Conservation (phyloP, 2,329 filamentous ascomycete species). For the Gremmenia infestans region DNA sequence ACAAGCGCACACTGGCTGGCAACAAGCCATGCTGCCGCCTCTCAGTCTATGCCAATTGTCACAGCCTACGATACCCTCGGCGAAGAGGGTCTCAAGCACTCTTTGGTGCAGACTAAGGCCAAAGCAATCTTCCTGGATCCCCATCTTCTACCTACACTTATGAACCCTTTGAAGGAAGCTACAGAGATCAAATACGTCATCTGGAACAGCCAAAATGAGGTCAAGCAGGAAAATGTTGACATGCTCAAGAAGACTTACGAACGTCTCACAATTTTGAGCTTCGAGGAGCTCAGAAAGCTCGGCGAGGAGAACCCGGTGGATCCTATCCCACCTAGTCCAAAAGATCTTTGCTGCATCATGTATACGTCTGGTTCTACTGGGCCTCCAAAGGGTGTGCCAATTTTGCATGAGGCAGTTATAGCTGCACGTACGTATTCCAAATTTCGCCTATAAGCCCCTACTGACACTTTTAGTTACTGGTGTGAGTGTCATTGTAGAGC, state of each 20-base stretch:
- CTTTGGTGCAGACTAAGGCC: slow-evolving; percentile 71
- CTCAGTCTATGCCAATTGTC: slow-evolving; percentile 83
- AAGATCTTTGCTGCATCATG: slow-evolving; percentile 76
- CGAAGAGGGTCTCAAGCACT: slow-evolving; percentile 75
- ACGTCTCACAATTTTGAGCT: slow-evolving; percentile 44
- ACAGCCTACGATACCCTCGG: slow-evolving; percentile 92
- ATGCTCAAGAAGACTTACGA: slow-evolving; percentile 52
- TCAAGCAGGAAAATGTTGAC: slow-evolving; percentile 41
- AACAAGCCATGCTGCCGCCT: slow-evolving; percentile 50
- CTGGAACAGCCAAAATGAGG: slow-evolving; percentile 46
- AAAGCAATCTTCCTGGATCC: slow-evolving; percentile 83
- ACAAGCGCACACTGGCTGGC: slow-evolving; percentile 50
- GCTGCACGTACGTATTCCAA: slow-evolving; percentile 56
- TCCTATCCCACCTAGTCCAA: slow-evolving; percentile 62
- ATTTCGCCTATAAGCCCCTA: slow-evolving; percentile 7
- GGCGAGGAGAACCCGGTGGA: slow-evolving; percentile 59
- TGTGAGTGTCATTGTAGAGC: slow-evolving; percentile 68
- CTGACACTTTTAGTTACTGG: slow-evolving; percentile 58
- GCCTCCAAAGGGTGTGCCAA: slow-evolving; percentile 78
- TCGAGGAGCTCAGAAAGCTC: slow-evolving; percentile 46
- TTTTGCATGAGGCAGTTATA: slow-evolving; percentile 76
- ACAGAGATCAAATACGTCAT: slow-evolving; percentile 45
- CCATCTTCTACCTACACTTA: slow-evolving; percentile 57
- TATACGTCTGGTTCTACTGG: slow-evolving; percentile 86
- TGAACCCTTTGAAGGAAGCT: slow-evolving; percentile 54